Conservation (phyloP, 2,329 filamentous ascomycete genomes). For the Penicillium sp. region DNA sequence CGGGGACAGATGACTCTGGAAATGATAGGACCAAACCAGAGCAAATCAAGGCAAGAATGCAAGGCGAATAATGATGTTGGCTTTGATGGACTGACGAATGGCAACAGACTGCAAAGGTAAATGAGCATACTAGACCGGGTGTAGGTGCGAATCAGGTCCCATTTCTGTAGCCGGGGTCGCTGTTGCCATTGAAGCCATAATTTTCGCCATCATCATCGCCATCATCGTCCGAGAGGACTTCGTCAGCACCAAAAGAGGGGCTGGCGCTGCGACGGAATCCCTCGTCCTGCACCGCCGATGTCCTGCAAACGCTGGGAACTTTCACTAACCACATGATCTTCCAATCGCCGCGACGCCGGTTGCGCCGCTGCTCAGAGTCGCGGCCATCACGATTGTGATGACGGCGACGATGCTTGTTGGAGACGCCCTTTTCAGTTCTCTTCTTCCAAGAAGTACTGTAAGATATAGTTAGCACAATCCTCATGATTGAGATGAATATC, state of each 20-base stretch:
- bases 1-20: slow-evolving; percentile 1
- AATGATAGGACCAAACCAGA: background rate
- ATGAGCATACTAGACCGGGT: slow-evolving; percentile 8
- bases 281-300: slow-evolving; percentile 33
- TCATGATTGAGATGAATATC: background rate
- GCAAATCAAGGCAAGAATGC: background rate
- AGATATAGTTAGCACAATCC: slow-evolving; percentile 5
- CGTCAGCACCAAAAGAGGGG: slow-evolving; percentile 52
- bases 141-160: slow-evolving; percentile 55
- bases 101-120: slow-evolving; percentile 5
- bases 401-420: slow-evolving; percentile 41
- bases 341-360: slow-evolving; percentile 32
- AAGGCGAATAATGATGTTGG: slow-evolving; percentile 11
- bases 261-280: slow-evolving; percentile 27
- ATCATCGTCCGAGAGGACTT: slow-evolving; percentile 58
- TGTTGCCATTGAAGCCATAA: slow-evolving; percentile 56
- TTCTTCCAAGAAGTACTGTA: slow-evolving; percentile 87
- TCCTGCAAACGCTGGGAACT: slow-evolving; percentile 47
- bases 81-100: slow-evolving; percentile 10
- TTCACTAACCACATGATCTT: slow-evolving; percentile 38
- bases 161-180: slow-evolving; percentile 58
- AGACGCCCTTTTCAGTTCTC: slow-evolving; percentile 66
- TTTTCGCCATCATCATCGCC: slow-evolving; percentile 62
- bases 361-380: slow-evolving; percentile 37
- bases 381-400: slow-evolving; percentile 38